Conservation (phyloP, 1,284 basidiomycete species). For the Melampsora larici-populina region DNA sequence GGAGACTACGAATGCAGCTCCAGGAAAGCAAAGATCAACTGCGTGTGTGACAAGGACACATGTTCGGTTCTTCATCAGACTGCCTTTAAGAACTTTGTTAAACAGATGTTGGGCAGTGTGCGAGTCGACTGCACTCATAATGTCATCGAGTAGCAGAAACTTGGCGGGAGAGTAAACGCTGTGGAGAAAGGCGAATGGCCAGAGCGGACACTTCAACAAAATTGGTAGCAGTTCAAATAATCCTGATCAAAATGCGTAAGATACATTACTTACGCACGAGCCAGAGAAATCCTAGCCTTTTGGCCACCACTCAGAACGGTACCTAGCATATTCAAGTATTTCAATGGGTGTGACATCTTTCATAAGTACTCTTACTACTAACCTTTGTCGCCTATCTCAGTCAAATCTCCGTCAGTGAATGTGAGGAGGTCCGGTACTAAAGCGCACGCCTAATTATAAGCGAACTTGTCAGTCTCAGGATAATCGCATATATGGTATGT, state of each 20-base stretch:
- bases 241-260: background rate
- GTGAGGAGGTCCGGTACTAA: conserved; percentile 69
- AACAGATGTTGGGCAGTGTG: conserved; percentile 53
- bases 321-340: conserved; percentile 55
- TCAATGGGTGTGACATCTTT: background rate
- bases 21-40: conserved; percentile 61
- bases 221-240: conserved; percentile 44
- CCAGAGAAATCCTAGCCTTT: conserved; percentile 57
- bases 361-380: background rate
- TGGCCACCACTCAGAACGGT: conserved; percentile 68
- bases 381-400: conserved; percentile 65
- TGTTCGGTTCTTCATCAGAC: conserved; percentile 65
- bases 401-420: conserved; percentile 74
- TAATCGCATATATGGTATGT: no score
- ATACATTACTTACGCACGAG: conserved; percentile 42
- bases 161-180: conserved; percentile 55
- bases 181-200: conserved; percentile 48
- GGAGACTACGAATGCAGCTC: conserved; percentile 55
- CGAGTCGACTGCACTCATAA: conserved; percentile 56
- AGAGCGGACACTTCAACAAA: conserved; percentile 4
- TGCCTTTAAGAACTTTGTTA: conserved; percentile 42
- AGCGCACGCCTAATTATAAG: conserved; percentile 75
- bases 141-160: conserved; percentile 55
- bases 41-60: conserved; percentile 83
- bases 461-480: conserved; percentile 44